phyloP scores from a whole-genome alignment of 2,329 filamentous ascomycete species.

The Fusarium staphyleae region DNA sequence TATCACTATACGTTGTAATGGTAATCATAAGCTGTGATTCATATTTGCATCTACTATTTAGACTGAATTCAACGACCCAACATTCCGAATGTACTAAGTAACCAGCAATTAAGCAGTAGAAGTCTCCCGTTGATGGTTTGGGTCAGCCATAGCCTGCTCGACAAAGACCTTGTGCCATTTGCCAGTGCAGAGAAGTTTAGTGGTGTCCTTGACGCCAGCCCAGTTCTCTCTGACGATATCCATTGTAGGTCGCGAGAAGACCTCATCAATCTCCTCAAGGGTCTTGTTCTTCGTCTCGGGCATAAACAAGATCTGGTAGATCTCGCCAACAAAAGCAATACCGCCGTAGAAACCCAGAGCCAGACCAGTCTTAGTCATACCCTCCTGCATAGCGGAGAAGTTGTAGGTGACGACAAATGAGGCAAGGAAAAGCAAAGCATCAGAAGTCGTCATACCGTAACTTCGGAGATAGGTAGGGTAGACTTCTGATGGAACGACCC shows the following conservation, averaged over 20 bases:
- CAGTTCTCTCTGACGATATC: constrained; percentile 68
- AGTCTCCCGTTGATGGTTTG: constrained; percentile 10
- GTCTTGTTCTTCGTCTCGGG: constrained; percentile 74
- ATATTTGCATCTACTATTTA: no score
- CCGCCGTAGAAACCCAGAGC: constrained; percentile 77
- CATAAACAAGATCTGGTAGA: constrained; percentile 79
- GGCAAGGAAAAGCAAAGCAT: constrained; percentile 72
- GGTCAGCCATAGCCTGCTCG: constrained; percentile 32
- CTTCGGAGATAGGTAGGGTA: constrained; percentile 76
- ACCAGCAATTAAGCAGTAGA: constrained; percentile 8
- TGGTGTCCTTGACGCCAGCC: constrained; percentile 45
- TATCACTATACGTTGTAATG: no score
- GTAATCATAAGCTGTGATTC: no score
- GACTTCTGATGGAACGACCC: constrained; percentile 72
- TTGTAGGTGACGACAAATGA: constrained; percentile 80
- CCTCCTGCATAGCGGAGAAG: constrained; percentile 72
- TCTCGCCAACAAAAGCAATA: constrained; percentile 72
- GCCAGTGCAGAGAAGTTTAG: constrained; percentile 34
- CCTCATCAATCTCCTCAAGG: constrained; percentile 74
- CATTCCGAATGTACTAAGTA: neutral
- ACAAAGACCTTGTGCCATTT: constrained; percentile 38
- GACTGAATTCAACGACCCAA: no score
- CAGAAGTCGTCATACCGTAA: constrained; percentile 77
- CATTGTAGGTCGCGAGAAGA: constrained; percentile 69
- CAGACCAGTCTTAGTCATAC: constrained; percentile 71